phyloP scores from a whole-genome alignment of 495 filamentous ascomycete genomes.

The Xylaria longipes region DNA sequence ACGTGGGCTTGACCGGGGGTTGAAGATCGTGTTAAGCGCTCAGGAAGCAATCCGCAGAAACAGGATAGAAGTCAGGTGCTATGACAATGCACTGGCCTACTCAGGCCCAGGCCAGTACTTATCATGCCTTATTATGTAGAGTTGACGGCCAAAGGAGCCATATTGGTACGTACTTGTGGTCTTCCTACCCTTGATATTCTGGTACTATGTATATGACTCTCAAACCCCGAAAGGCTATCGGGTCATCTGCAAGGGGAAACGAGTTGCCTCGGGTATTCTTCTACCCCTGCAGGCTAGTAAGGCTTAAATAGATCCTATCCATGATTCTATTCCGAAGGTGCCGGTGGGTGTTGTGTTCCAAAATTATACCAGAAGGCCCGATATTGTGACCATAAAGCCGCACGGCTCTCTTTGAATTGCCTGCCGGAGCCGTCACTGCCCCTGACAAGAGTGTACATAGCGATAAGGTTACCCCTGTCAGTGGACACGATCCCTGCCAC shows the following conservation, averaged over 20 bases:
- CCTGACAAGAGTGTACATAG: slow-evolving; percentile 12
- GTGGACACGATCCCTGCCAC: slow-evolving; percentile 8
- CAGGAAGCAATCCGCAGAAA: not conserved
- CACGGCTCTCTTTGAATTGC: slow-evolving; percentile 12
- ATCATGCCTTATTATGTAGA: not conserved
- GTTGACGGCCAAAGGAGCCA: not conserved
- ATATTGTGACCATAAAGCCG: slow-evolving; percentile 8
- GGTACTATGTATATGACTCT: too few species aligned
- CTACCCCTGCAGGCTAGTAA: not conserved
- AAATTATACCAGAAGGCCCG: slow-evolving; percentile 21
- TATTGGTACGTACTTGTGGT: not conserved
- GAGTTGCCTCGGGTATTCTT: slow-evolving; percentile 12
- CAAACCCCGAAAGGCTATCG: not conserved
- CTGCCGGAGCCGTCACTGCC: slow-evolving; percentile 16
- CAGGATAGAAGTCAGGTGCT: not conserved
- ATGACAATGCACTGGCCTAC: not conserved
- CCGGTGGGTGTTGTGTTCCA: slow-evolving; percentile 3
- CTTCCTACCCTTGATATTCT: not conserved
- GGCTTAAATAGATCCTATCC: slow-evolving; percentile 5
- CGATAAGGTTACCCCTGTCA: slow-evolving; percentile 13
- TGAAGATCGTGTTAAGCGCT: not conserved
- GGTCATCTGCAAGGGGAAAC: not conserved
- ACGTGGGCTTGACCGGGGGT: not conserved
- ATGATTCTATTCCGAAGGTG: not conserved
- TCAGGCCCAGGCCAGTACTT: not conserved